A percentile compares a stretch with the other conserved stretches of the same genome.
These are phyloP conservation scores for Penicillium turbatum DNA, from an alignment of 495 filamentous ascomycete genomes.

Conservation along the genomic window DNA sequence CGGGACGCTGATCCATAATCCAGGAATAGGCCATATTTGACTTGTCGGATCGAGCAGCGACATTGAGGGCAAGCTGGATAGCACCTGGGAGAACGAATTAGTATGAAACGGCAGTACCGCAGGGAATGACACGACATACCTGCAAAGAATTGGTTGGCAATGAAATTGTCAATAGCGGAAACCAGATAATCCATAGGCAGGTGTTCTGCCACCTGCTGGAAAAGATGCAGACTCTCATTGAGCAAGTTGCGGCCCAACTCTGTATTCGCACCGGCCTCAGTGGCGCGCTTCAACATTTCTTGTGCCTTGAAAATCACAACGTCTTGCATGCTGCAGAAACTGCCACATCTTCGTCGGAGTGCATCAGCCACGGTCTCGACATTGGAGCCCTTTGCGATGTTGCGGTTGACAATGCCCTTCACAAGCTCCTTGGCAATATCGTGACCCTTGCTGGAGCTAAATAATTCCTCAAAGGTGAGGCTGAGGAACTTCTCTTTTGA, in stretches of 20 bases:
- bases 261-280: slow-evolving; percentile 67
- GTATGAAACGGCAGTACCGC: neutral
- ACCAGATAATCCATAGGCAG: slow-evolving; percentile 77
- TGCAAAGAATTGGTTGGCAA: slow-evolving; percentile 79
- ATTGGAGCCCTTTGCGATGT: slow-evolving; percentile 91
- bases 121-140: slow-evolving; percentile 24
- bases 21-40: slow-evolving; percentile 78
- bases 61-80: slow-evolving; percentile 79
- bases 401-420: slow-evolving; percentile 95
- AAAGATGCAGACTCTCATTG: slow-evolving; percentile 82
- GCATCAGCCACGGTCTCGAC: slow-evolving; percentile 96
- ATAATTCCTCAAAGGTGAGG: slow-evolving; percentile 82
- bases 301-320: slow-evolving; percentile 98
- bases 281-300: slow-evolving; percentile 82
- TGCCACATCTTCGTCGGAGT: slow-evolving; percentile 82
- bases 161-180: slow-evolving; percentile 72
- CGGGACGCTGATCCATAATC: slow-evolving; percentile 58
- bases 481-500: slow-evolving; percentile 63
- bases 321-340: slow-evolving; percentile 94
- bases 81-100: slow-evolving; percentile 54
- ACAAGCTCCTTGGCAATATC: slow-evolving; percentile 95
- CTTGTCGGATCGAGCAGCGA: slow-evolving; percentile 76
- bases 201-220: slow-evolving; percentile 78
- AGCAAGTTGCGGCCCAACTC: slow-evolving; percentile 76
- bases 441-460: slow-evolving; percentile 70